These are phyloP conservation scores for Ustilago shanxiensis DNA, from an alignment of 1,284 basidiomycete genomes.

Conservation along the genomic window DNA sequence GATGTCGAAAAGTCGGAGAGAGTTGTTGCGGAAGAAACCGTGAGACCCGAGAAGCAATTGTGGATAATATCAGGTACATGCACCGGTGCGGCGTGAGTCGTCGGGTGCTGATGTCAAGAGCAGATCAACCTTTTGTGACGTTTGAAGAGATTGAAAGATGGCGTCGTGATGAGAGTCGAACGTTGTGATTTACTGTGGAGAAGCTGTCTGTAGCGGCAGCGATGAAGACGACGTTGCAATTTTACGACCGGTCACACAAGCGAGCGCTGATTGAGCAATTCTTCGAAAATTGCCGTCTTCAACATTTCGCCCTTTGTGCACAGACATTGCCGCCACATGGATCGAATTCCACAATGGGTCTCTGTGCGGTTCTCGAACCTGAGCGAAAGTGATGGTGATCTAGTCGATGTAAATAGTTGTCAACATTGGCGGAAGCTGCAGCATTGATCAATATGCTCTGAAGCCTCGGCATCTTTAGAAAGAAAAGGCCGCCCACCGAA, in stretches of 20 bases:
- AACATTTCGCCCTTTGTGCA: neutral
- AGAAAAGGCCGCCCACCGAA: too few relatives aligned
- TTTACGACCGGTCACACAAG: neutral
- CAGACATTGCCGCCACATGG: too few relatives aligned
- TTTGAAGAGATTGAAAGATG: neutral
- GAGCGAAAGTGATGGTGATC: neutral
- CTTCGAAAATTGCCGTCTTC: neutral
- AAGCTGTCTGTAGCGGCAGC: neutral
- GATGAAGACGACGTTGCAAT: neutral
- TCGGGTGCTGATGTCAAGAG: neutral
- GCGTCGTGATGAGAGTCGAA: neutral
- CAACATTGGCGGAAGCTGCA: too few relatives aligned
- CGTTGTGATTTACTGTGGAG: too few relatives aligned
- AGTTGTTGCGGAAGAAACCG: slow-evolving; percentile 3
- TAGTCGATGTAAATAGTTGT: too few relatives aligned
- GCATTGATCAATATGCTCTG: too few relatives aligned
- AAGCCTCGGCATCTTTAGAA: too few relatives aligned
- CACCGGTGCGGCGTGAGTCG: slow-evolving; percentile 5
- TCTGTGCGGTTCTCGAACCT: neutral
- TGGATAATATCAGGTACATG: slow-evolving; percentile 15
- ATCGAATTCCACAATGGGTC: too few relatives aligned
- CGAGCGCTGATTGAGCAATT: neutral
- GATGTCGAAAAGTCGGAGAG: neutral
- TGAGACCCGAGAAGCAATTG: slow-evolving; percentile 12
- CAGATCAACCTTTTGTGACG: neutral